Conservation (phyloP, 768 basidiomycete genomes). For the Boletus rubroflammeus region DNA sequence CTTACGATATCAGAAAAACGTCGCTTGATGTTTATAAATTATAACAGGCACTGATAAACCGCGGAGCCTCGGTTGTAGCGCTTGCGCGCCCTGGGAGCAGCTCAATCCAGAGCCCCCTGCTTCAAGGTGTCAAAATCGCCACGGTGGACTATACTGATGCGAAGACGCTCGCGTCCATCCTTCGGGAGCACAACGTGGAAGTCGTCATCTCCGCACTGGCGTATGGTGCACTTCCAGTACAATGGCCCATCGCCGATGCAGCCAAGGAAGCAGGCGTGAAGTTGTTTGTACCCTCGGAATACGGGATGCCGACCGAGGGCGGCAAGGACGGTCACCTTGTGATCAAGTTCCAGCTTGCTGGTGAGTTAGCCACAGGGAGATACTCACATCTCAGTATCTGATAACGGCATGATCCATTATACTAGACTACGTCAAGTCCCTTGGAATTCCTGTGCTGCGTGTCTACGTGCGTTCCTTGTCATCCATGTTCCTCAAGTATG, state of each 20-base stretch:
- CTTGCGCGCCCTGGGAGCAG: constrained; percentile 24
- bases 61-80: constrained; percentile 25
- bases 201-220: constrained; percentile 35
- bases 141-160: constrained; percentile 29
- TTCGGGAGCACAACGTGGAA: constrained; percentile 32
- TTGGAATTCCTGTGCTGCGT: constrained; percentile 30
- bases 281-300: constrained; percentile 40
- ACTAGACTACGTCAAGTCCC: constrained; percentile 28
- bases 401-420: neutral
- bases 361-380: constrained; percentile 9
- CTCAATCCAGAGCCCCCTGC: constrained; percentile 15
- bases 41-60: constrained; percentile 20
- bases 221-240: constrained; percentile 23
- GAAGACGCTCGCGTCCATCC: constrained; percentile 20
- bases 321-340: constrained; percentile 23
- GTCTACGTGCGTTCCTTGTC: constrained; percentile 28
- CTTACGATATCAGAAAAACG: neutral
- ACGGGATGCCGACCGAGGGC: constrained; percentile 34
- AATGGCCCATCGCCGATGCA: constrained; percentile 32
- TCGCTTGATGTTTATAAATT: neutral
- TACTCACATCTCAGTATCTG: neutral
- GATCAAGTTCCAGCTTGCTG: constrained; percentile 29
- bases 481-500: neutral
- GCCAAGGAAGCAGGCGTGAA: constrained; percentile 36
- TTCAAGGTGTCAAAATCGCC: constrained; percentile 26